These are phyloP conservation scores for Anaeromyces robustus DNA, from an alignment of 192 early-diverging fungal genomes.

Conservation along the genomic window DNA sequence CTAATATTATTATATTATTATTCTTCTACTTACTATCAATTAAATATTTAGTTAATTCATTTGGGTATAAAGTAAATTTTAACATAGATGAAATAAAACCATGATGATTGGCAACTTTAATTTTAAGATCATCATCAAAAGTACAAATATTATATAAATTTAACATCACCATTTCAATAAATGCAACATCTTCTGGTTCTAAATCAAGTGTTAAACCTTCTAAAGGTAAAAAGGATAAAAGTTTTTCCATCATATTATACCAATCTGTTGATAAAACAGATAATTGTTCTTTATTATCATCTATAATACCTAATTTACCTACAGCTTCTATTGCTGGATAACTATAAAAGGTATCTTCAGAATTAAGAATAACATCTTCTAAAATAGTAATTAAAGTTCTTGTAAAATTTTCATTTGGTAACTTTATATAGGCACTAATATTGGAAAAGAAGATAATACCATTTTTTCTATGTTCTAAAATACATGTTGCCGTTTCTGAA, in stretches of 20 bases:
- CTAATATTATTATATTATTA: too few relatives aligned
- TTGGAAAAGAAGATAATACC: background rate
- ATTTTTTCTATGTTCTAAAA: background rate
- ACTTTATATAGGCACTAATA: background rate
- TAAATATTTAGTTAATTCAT: background rate
- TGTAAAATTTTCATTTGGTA: background rate
- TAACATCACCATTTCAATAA: background rate
- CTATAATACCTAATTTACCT: background rate
- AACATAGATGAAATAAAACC: background rate
- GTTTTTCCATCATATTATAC: background rate
- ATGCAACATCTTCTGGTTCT: background rate
- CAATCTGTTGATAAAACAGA: background rate
- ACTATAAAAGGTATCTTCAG: background rate
- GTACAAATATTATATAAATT: background rate
- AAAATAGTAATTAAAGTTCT: background rate
- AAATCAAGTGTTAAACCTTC: background rate
- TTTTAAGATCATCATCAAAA: background rate
- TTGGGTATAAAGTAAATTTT: background rate
- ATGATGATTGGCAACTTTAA: background rate
- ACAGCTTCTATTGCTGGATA: background rate
- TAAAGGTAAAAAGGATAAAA: background rate
- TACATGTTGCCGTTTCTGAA: background rate
- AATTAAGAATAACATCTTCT: background rate
- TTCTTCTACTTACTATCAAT: too few relatives aligned
- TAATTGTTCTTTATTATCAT: background rate